Conservation (phyloP, 106 monocot genomes). For the Platanthera guangdongensis region DNA sequence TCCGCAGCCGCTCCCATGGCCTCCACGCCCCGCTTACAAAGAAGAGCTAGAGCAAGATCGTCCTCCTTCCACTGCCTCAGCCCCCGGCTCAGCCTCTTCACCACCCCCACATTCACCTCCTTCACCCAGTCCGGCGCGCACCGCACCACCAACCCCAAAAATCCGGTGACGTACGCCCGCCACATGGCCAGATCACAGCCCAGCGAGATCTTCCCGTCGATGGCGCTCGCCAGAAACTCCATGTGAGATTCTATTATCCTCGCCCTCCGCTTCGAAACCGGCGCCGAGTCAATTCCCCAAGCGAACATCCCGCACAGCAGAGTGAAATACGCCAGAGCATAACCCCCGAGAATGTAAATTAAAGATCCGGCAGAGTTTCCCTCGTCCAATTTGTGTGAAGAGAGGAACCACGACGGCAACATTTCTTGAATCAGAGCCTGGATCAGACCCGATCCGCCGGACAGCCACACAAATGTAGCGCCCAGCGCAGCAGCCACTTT, state of each 20-base stretch:
- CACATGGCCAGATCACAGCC: slow-evolving; percentile 65
- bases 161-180: slow-evolving; percentile 60
- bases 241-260: slow-evolving; percentile 59
- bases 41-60: slow-evolving; percentile 59
- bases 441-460: slow-evolving; percentile 71
- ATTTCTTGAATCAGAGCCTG: slow-evolving; percentile 75
- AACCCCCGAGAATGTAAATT: slow-evolving; percentile 42
- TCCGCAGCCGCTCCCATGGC: slow-evolving; percentile 76
- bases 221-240: slow-evolving; percentile 64
- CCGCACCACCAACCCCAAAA: slow-evolving; percentile 63
- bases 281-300: slow-evolving; percentile 58
- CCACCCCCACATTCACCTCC: slow-evolving; percentile 39
- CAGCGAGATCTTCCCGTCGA: slow-evolving; percentile 72
- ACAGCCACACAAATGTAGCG: slow-evolving; percentile 75
- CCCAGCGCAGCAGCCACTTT: slow-evolving; percentile 62
- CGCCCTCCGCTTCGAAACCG: slow-evolving; percentile 36
- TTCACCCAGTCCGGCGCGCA: slow-evolving; percentile 75
- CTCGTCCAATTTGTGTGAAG: slow-evolving; percentile 27
- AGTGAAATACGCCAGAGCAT: slow-evolving; percentile 64
- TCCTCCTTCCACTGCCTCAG: slow-evolving; percentile 59
- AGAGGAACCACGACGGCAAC: slow-evolving; percentile 81
- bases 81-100: slow-evolving; percentile 56
- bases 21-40: slow-evolving; percentile 40
- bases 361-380: slow-evolving; percentile 28
- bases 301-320: slow-evolving; percentile 72